Evolutionary conservation across 768 basidiomycete species (phyloP).

Genomic region (Termitomyces sp.): DNA sequence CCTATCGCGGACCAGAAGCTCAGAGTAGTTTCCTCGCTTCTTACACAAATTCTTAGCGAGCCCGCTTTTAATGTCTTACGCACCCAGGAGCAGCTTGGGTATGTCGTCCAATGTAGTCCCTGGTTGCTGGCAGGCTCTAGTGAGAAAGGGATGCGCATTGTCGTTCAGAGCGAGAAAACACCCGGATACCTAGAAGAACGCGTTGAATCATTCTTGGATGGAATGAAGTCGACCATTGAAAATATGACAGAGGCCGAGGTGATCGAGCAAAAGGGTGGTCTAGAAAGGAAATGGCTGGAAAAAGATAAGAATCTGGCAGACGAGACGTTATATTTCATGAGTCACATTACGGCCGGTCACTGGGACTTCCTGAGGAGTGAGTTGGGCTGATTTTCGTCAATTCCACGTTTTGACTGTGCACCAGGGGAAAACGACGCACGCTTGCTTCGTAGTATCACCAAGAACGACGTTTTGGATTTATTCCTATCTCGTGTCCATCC

Average conservation of each 20-base stretch:
- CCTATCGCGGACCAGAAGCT: slow-evolving; percentile 53
- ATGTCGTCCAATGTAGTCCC: slow-evolving; percentile 66
- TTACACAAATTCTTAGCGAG: slow-evolving; percentile 83
- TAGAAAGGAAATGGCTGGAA: slow-evolving; percentile 81
- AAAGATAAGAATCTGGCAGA: slow-evolving; percentile 84
- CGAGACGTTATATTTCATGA: slow-evolving; percentile 67
- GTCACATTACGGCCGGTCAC: slow-evolving; percentile 71
- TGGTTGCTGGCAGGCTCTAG: slow-evolving; percentile 59
- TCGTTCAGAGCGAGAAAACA: slow-evolving; percentile 84
- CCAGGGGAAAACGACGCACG: slow-evolving; percentile 72
- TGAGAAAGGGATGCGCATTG: slow-evolving; percentile 71
- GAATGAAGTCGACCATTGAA: slow-evolving; percentile 62
- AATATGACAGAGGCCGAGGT: slow-evolving; percentile 72
- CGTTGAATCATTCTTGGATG: slow-evolving; percentile 81
- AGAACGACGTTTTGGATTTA: slow-evolving; percentile 67
- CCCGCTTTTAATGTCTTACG: slow-evolving; percentile 88
- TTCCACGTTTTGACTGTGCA: slow-evolving; percentile 7
- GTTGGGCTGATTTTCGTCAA: slow-evolving; percentile 19
- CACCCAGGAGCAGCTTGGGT: slow-evolving; percentile 94
- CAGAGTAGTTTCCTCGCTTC: slow-evolving; percentile 64
- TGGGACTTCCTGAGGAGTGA: slow-evolving; percentile 83
- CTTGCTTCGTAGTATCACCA: slow-evolving; percentile 57
- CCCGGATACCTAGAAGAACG: slow-evolving; percentile 80
- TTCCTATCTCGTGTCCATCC: slow-evolving; percentile 70
- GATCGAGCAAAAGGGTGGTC: slow-evolving; percentile 65